Conservation (phyloP, 352 stramenopile species). For the Aphanomyces astaci region DNA sequence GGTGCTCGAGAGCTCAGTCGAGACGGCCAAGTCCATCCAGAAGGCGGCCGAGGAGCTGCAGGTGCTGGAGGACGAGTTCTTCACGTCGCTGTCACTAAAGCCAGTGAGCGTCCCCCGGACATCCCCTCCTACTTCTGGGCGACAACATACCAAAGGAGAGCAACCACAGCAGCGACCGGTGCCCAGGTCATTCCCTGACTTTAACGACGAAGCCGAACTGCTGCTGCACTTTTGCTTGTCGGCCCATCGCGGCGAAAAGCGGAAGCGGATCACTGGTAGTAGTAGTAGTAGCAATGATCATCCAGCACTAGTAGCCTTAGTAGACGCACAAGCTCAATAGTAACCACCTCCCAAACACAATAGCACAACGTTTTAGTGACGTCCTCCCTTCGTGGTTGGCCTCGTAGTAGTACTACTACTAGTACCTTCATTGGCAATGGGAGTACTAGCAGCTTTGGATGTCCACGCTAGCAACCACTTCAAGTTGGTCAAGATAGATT, state of each 20-base stretch:
- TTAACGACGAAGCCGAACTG: constrained; percentile 64
- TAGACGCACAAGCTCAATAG: not conserved
- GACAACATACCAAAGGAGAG: not conserved
- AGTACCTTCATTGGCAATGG: not conserved
- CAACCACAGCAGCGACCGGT: no score
- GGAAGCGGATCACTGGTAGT: no score
- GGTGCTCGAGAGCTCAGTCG: constrained; percentile 50
- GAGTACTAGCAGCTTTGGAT: not conserved
- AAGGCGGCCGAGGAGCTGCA: constrained; percentile 47
- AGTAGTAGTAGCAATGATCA: no score
- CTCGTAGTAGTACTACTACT: not conserved
- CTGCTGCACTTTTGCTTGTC: constrained; percentile 70
- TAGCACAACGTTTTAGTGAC: not conserved
- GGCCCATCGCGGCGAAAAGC: constrained; percentile 30
- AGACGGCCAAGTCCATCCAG: constrained; percentile 48
- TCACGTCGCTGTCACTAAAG: constrained; percentile 48
- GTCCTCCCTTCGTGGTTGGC: not conserved
- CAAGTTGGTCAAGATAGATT: constrained; percentile 77
- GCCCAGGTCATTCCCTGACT: constrained; percentile 24
- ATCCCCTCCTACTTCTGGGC: not conserved
- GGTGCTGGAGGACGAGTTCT: constrained; percentile 56
- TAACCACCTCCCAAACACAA: not conserved
- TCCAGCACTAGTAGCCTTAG: no score
- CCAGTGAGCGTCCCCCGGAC: not conserved
- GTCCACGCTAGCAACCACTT: constrained; percentile 75